Conservation (phyloP, 139 green algal genomes). For the Spirogloea muscicola region DNA sequence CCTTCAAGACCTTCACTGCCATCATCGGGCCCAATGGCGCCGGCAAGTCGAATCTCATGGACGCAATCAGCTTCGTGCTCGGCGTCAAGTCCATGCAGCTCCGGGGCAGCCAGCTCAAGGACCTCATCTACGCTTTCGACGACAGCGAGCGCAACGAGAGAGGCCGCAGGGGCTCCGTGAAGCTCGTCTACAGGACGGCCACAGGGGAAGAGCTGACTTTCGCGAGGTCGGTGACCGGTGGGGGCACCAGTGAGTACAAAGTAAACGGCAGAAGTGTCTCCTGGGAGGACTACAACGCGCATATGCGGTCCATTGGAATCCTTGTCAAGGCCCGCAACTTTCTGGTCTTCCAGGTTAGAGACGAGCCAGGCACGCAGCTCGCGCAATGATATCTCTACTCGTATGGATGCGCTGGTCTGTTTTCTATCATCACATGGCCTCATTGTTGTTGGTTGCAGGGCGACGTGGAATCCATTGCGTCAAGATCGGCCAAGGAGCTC, state of each 20-base stretch:
- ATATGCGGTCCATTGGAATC: constrained; percentile 77
- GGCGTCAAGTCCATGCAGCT: constrained; percentile 80
- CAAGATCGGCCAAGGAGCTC: constrained; percentile 74
- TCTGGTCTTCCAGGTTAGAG: constrained; percentile 87
- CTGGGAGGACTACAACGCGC: constrained; percentile 80
- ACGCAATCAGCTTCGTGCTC: constrained; percentile 97
- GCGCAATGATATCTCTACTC: too few relatives aligned
- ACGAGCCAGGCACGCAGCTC: too few relatives aligned
- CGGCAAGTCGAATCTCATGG: constrained; percentile 98
- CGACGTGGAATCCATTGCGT: constrained; percentile 92
- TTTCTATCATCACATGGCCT: neutral
- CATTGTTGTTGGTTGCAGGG: constrained; percentile 52
- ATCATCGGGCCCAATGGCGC: constrained; percentile 91
- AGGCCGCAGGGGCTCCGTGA: constrained; percentile 27
- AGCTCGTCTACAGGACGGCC: constrained; percentile 26
- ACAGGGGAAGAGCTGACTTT: constrained; percentile 68
- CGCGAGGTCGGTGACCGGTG: constrained; percentile 64
- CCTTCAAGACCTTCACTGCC: constrained; percentile 89
- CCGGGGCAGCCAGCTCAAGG: constrained; percentile 72
- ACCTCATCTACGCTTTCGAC: constrained; percentile 85
- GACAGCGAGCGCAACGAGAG: constrained; percentile 45
- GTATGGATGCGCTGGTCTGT: constrained; percentile 10
- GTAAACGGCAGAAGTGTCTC: constrained; percentile 69
- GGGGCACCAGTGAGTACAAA: constrained; percentile 64
- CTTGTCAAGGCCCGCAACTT: constrained; percentile 95